Conservation (phyloP, 805 yeast species). For the Saccharomycopsis sp. region DNA sequence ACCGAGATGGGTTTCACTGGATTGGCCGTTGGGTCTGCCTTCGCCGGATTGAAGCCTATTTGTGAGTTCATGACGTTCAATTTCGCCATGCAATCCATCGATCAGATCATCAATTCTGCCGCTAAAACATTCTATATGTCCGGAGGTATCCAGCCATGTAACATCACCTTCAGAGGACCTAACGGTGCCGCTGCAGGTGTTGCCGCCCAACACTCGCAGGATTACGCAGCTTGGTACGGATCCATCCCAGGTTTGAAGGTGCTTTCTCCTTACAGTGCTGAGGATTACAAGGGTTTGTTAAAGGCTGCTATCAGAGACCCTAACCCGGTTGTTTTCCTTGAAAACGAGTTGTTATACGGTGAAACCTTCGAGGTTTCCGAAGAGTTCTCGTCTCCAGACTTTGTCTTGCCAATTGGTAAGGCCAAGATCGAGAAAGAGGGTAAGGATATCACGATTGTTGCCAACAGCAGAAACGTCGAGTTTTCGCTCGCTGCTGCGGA, state of each 20-base stretch:
- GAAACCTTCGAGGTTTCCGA: slow-evolving; percentile 85
- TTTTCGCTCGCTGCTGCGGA: slow-evolving; percentile 89
- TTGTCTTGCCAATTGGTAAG: slow-evolving; percentile 85
- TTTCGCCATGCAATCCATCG: slow-evolving; percentile 99
- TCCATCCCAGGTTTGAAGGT: slow-evolving; percentile 97
- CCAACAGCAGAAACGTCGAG: slow-evolving; percentile 88
- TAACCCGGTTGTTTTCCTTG: slow-evolving; percentile 92
- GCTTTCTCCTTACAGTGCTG: slow-evolving; percentile 89
- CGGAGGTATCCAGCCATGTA: slow-evolving; percentile 97
- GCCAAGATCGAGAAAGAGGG: slow-evolving; percentile 96
- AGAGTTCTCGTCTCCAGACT: slow-evolving; percentile 84
- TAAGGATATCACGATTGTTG: slow-evolving; percentile 78
- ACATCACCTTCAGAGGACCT: slow-evolving; percentile 97
- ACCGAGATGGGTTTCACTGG: slow-evolving; percentile 99
- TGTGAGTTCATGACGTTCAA: slow-evolving; percentile 99
- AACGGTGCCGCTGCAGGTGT: slow-evolving; percentile 99
- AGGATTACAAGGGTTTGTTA: slow-evolving; percentile 90
- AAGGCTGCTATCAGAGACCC: slow-evolving; percentile 99
- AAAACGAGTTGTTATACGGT: slow-evolving; percentile 92
- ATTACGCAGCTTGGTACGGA: slow-evolving; percentile 97
- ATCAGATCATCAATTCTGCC: slow-evolving; percentile 96
- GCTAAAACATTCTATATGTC: slow-evolving; percentile 99
- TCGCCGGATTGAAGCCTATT: slow-evolving; percentile 92
- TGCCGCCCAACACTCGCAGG: slow-evolving; percentile 99
- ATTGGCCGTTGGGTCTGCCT: slow-evolving; percentile 91